Conservation (phyloP, 345 rosid species). For the Eucalyptus pauciflora region DNA sequence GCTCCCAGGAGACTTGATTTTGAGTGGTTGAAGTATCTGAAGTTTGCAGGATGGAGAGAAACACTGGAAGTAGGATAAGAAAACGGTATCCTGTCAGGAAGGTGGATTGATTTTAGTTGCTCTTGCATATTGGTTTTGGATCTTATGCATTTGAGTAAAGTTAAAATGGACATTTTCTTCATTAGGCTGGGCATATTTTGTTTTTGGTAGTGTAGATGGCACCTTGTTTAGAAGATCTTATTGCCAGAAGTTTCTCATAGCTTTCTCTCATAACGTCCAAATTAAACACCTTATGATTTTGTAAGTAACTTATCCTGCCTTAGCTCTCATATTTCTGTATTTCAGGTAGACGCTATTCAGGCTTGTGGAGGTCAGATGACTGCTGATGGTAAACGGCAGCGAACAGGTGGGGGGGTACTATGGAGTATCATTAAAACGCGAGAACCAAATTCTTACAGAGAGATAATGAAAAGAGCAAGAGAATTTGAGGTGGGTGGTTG, state of each 20-base stretch:
- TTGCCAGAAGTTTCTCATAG: neutral
- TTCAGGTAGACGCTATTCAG: constrained; percentile 78
- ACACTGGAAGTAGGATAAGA: neutral
- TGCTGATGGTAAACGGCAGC: constrained; percentile 65
- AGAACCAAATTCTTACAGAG: constrained; percentile 58
- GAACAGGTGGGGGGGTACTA: constrained; percentile 80
- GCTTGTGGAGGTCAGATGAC: constrained; percentile 95
- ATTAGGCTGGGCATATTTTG: neutral
- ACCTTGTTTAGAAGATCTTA: neutral
- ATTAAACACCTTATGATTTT: neutral
- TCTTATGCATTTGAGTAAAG: neutral
- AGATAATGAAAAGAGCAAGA: constrained; percentile 77
- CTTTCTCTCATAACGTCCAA: neutral
- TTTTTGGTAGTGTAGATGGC: neutral
- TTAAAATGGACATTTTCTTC: neutral
- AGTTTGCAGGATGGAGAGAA: neutral
- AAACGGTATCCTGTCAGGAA: neutral
- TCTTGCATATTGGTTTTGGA: neutral
- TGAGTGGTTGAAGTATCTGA: neutral
- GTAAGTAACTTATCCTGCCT: neutral
- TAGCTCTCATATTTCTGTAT: neutral
- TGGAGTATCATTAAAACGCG: constrained; percentile 82
- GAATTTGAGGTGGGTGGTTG: constrained; percentile 67
- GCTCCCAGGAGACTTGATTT: neutral
- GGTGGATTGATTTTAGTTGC: neutral